These are phyloP conservation scores for Triticum aestivum DNA, from an alignment of 176 grass and related monocot species.

Conservation along the genomic window IWGSC_CS_RefSeq_v2.1 NC_057798.1:445492623-445493122, in stretches of 20 bases:
- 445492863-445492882: neutral
- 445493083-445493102: neutral
- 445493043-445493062: neutral
- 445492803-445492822: no score
- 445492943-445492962: neutral
- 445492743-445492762: neutral
- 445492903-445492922: neutral
- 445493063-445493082: neutral
- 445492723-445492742: neutral
- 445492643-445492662: neutral
- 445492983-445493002: neutral
- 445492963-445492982: neutral
- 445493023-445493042: neutral
- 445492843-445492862: neutral
- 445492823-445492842: neutral
- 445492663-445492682: neutral
- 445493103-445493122: neutral
- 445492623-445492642: neutral
- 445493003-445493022: neutral
- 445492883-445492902: neutral
- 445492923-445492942: neutral
- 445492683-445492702: conserved; percentile 1
- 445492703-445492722: neutral
- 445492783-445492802: no score
- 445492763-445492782: neutral